Evolutionary conservation across 116 monocot species (phyloP), one percentile per base, ranked within the genome.

Genomic region (Dioscorea cayenensis): DNA sequence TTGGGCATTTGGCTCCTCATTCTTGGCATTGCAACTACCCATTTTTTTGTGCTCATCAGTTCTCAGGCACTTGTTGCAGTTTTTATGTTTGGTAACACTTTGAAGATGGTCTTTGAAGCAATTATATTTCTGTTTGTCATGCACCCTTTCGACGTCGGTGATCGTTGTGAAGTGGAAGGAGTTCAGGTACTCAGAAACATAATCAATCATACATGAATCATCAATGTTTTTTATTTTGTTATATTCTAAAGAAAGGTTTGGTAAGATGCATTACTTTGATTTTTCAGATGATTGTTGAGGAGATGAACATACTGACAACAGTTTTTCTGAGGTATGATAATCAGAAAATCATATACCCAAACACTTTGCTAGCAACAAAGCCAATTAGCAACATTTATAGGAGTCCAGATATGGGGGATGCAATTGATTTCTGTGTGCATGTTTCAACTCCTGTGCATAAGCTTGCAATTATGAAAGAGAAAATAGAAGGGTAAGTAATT

Each of bases 61-160:
- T 91, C 91, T 35, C 94, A 99, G 80, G 22, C 93, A 35, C 85
- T 99, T 35, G 67, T 99, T 18, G 86, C 79, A 28, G 91, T 77
- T 16, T 99, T 99, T 32, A 70, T 94, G 20, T 99, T 99, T 43
- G 91, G 99, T 11, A 99, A 99, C 77, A 90, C 99, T 35, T 78
- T 90, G 29, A 93, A 91, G 78, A 89, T 63, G 37, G 67, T 79
- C 23, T 99, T 99, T 72, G 99, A 99, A 77, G 88, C 86, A 14
- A 90, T 99, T 49, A 76, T 99, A 22, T 99, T 99, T 75, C 71
- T 99, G n/a, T 99, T 99, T 71, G 87, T 83, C 32, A 90, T 89
- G 86, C 94, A 94, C 69, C 97, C 97, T 2, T 97, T 90, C 70
- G 97, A 97, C 74, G 93, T 97, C 63, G 97, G 93, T 22, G 99